Percentiles rank a stretch among this genome's conserved stretches.
phyloP scores from a whole-genome alignment of 2,329 filamentous ascomycete species.

The Claviceps cyperi region DNA sequence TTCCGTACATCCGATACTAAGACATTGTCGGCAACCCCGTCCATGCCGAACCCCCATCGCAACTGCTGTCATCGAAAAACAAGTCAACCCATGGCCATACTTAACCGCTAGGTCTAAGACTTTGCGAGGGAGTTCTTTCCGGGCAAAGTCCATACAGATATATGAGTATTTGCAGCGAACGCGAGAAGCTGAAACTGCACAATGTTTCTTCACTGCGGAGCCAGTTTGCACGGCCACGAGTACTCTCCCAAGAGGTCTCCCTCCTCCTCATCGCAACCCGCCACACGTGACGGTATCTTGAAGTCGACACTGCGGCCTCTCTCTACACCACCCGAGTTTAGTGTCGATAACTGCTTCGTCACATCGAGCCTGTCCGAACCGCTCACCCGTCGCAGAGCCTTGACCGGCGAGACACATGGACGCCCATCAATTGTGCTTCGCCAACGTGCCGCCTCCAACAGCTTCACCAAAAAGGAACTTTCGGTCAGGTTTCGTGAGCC shows the following conservation, averaged over 20 bases:
- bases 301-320: slow-evolving; percentile 26
- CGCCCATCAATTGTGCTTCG: slow-evolving; percentile 6
- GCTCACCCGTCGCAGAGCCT: not conserved
- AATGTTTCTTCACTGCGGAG: slow-evolving; percentile 47
- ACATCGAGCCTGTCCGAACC: not conserved
- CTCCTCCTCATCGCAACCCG: slow-evolving; percentile 15
- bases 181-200: not conserved
- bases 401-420: slow-evolving; percentile 1
- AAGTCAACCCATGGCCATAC: not conserved
- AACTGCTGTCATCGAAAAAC: not conserved
- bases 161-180: not conserved
- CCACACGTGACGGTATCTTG: slow-evolving; percentile 25
- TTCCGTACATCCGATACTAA: not conserved
- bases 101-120: not conserved
- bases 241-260: slow-evolving; percentile 29
- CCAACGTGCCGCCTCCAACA: slow-evolving; percentile 23
- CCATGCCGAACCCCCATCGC: not conserved
- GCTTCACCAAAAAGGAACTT: slow-evolving; percentile 24
- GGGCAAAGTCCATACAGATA: not conserved
- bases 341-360: slow-evolving; percentile 9
- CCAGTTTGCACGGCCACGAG: slow-evolving; percentile 46
- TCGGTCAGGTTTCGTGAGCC: slow-evolving; percentile 32
- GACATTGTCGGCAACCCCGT: not conserved
- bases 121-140: not conserved
- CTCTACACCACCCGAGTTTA: slow-evolving; percentile 12